Evolutionary conservation across 1,284 basidiomycete genomes (phyloP), one percentile per base, ranked within the genome.

Genomic region (Fomitopsis schrenkii): DNA sequence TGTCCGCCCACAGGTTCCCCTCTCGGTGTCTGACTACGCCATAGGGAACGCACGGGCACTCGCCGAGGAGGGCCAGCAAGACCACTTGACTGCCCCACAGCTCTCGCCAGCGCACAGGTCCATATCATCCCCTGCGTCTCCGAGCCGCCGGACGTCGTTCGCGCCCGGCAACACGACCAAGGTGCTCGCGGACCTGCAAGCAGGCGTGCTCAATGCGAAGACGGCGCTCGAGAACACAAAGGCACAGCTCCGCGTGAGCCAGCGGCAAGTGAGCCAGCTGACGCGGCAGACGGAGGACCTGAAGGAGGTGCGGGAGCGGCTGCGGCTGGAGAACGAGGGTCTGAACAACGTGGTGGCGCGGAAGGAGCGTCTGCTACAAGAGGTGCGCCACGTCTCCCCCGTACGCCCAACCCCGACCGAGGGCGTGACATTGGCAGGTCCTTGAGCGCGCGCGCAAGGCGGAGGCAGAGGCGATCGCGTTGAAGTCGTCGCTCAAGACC

Each of bases 221-320:
- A 88, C 86, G 64, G 90, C 90, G 42, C 79, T 95, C 63, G 92
- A 94, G 70, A 91, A 93, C 69, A 92, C 92, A 5, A 93, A 91
- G 70, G 75, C 84, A 17, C 91, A 93, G 69, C 78, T 95, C 45
- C 76, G 90, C 60, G 71, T 90, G 33, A 88, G 88, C n/a, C 91
- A 93, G 70, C 77, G 90, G 61, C 87, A 85, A 57, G 88, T 92
- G 10, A 89, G 91, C 46, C 87, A 90, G 72, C 75, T 93, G 48
- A 94, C 93, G 41, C 79, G 92, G 50, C 88, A 91, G 73, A 87
- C 86, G 48, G 94, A 95, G 71, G 94, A 95, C 73, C 75, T 94
- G 72, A 94, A 93, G 68, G 92, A 94, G 68, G 87, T 86, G 1
- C 82, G 93, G 64, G 91, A 94, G 70, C 79, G 93, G 53, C 74